Evolutionary conservation across 1,139 yeast species (phyloP), one percentile per base, ranked within the genome.

Genomic region (Yamadazyma triangularis): DNA sequence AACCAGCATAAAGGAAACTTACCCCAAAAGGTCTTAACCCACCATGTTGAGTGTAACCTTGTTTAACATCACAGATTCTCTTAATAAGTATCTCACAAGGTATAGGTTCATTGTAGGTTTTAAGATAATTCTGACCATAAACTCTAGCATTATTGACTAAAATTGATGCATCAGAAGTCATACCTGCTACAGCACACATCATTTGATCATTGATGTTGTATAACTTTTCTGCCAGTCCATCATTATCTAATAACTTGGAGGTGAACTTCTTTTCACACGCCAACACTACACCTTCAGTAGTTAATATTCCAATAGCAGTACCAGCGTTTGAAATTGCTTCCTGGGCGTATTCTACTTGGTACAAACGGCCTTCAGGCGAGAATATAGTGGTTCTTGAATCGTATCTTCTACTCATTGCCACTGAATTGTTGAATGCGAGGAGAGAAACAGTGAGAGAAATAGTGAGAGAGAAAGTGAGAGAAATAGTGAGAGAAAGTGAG

Each of bases 1-100:
- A 84, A 4, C 99, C 99, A 8, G 97, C 98, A 53, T 86, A 91
- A 42, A 93, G 76, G 62, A 93, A 88, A 39, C 95, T 84, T 27
- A 91, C 98, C 48, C 99, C 98, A 58, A 88, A 93, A 16, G 99
- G 99, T 60, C 99, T 80, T 53, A 91, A 73, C 27, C 98, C 99
- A 52, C 99, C 99, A 53, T 86, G 95, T 60, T 91, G 99, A 10
- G 99, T 93, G 60, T 93, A 93, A 12, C 97, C 96, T 59, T 93
- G 99, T 61, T 91, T 93, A 43, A 86, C 77, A 59, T 93, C 95
- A 62, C 97, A 88, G 43, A 93, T 72, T 44, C 83, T 73, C 54
- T 88, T 85, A 43, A 93, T 96, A 45, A 93, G 74, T 33, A 81
- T 71, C 57, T 89, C 97, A 42, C 93, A 85, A 13, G 96, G 96